A percentile compares a stretch with the other conserved stretches of the same genome.
Conservation (phyloP, 768 basidiomycete species). For the Fomitopsis serialis region DNA sequence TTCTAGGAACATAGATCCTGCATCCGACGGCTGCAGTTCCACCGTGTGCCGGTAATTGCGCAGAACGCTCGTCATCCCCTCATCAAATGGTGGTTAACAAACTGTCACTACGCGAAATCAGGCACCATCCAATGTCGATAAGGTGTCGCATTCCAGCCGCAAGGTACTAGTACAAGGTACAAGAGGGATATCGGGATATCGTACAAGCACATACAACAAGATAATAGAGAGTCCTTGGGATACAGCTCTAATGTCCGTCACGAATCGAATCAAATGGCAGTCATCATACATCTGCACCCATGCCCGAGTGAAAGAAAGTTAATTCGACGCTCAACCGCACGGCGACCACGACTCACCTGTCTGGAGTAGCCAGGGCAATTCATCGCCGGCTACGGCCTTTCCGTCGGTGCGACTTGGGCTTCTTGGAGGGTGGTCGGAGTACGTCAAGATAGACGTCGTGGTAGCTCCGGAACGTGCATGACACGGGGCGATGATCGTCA, state of each 20-base stretch:
- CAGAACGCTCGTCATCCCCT: too few relatives aligned
- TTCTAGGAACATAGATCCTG: too few relatives aligned
- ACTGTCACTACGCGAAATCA: background rate
- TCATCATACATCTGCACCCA: background rate
- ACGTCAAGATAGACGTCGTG: constrained; percentile 53
- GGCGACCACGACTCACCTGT: background rate
- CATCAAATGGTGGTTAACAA: too few relatives aligned
- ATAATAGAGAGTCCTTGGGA: background rate
- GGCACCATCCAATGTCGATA: background rate
- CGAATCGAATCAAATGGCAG: background rate
- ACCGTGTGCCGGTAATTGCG: too few relatives aligned
- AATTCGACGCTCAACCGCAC: background rate
- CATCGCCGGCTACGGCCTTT: background rate
- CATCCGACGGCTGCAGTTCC: too few relatives aligned
- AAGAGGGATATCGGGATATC: background rate
- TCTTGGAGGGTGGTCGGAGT: constrained; percentile 26
- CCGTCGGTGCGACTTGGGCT: background rate
- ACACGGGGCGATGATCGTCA: constrained; percentile 30
- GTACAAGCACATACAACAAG: background rate
- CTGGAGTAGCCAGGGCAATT: background rate
- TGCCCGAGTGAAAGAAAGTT: background rate
- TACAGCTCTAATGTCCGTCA: background rate
- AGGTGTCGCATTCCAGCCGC: background rate
- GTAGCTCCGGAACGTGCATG: constrained; percentile 46
- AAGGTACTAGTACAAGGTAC: background rate